Base-by-base conservation (phyloP, 1,284 basidiomycete genomes). In the Phellinidium pouzarii region DNA sequence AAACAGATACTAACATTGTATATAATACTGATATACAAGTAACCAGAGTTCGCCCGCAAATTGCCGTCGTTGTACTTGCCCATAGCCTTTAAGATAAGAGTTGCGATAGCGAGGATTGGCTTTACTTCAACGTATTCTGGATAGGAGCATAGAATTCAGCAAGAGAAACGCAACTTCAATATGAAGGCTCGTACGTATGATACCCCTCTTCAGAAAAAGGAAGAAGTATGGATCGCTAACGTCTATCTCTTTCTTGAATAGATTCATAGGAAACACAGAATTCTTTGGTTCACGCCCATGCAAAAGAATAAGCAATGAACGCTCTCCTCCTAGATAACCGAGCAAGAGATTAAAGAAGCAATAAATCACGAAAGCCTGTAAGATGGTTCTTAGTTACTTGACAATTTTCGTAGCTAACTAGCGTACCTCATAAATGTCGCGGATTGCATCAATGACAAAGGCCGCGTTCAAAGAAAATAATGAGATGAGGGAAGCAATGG, bases 81-180 rank as follows among this genome's bases (percentile, higher is more conserved):
- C 1, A 79, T 74, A 0, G 84, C 82, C 67, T 99, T 99, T 61
- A 96, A 76, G 19, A 95, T 76, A 48, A 97, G 73, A 0, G 92
- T 97, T 0, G 80, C 82, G 1, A 89, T 65, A 0, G 95, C 94
- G 1, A 99, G 76, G 0, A 95, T 66, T 0, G 95, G 95, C 64
- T 99, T 99, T 55, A 99, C 76, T 68, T 98, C 94, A 2, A 98
- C 95, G 65, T 99, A 99, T 76, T 99, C 92, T 95, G 60, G 37
- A 38, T 50, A 19, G 20, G n/a, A 14, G 19, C 11, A 2, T 34
- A 19, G 14, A 8, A 27, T 22, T n/a, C 40, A 27, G 44, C 29
- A 38, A 14, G 12, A 45, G 12, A 25, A 27, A 17, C 25, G 6
- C 3, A 44, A 11, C 3, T 25, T 4, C 34, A 12, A 45, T 19